Evolutionary conservation across 1,139 yeast genomes (phyloP), one percentile per base, ranked within the genome.

Genomic region (Geotrichum europaeum): DNA sequence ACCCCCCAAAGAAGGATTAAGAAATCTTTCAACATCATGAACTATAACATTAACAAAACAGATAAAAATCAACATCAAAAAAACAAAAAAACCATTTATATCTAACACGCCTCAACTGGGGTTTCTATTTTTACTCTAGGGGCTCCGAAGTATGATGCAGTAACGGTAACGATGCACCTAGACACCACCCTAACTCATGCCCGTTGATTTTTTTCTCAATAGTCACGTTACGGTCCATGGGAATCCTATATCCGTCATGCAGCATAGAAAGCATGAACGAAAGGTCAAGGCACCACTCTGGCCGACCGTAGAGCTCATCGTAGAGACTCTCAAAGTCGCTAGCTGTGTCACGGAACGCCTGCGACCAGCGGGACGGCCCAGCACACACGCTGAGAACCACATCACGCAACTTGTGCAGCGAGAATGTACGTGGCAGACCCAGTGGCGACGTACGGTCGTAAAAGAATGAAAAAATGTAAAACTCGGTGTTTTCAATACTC

Each of bases 161-260:
- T 67, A 90, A 77, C 7, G 96, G 96, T 67, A 91, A 79, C 0
- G 96, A 87, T 7, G 97, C 97, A 66, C 97, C 97, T 63, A 91
- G 79, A 76, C 97, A 89, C 97, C 97, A 91, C 47, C 97, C 97
- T 57, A 91, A 79, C 73, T 90, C 97, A 70, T 88, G 87, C 66
- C 85, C 84, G 58, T 84, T 86, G 64, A 91, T 87, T 65, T 81
- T 87, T 75, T 87, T 83, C 13, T 96, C 96, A 1, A 96, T 89
- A 70, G 82, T 87, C 67, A 91, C 80, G 72, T 89, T 95, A 72
- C 97, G 83, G 66, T 81, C 79, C 62, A 88, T 78, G 62, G 97
- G 96, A 66, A 91, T 89, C 66, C 90, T 96, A 74, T 91, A 91
- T 53, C 97, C 97, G n/a, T 89, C 85, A 73, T 90, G 96, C 66